Evolutionary conservation across 345 rosid genomes (phyloP), one percentile per base, ranked within the genome.

Genomic region (Heritiera fomes): DNA sequence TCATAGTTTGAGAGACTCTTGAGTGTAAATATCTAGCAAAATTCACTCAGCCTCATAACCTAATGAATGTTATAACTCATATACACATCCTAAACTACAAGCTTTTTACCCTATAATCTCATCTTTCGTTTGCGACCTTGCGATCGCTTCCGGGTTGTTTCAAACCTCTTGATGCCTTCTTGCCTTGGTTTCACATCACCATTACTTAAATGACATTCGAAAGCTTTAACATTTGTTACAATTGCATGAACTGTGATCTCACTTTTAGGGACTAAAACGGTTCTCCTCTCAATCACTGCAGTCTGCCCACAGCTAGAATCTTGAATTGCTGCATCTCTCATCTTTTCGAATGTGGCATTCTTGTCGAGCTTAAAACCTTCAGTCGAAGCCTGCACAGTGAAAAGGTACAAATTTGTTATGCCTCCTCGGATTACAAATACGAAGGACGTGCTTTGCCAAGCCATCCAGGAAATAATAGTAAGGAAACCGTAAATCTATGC

Each of bases 21-120:
- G 92, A 91, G 92, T 86, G 94, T 85, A n/a, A 70, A 53, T 34
- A 65, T 72, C 87, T 82, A 86, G 75, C 97, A 92, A 92, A 91
- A 91, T 85, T 87, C 93, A 91, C 90, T 70, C 97, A 80, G 90
- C 70, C 85, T 82, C 81, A 34, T 34, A 6, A 83, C 66, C 78
- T 61, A 56, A 32, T 6, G 5, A 66, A 52, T 13, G 13, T 70
- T 64, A 23, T 23, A 18, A 12, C 17, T 2, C 60, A 75, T 80
- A 50, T 77, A 86, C 81, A 86, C 58, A 77, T 20, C 60, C 77
- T 15, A 12, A 65, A 23, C 38, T 46, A 14, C 65, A 38, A 59
- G 13, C 23, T 8, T 28, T 68, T 34, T 13, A 4, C 58, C 59
- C 78, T 86, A 83, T 14, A 3, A 73, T 63, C 77, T 87, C 3